These are phyloP conservation scores for Dendrobium chrysotoxum DNA, from an alignment of 106 monocot genomes.

Conservation along the genomic window DNA sequence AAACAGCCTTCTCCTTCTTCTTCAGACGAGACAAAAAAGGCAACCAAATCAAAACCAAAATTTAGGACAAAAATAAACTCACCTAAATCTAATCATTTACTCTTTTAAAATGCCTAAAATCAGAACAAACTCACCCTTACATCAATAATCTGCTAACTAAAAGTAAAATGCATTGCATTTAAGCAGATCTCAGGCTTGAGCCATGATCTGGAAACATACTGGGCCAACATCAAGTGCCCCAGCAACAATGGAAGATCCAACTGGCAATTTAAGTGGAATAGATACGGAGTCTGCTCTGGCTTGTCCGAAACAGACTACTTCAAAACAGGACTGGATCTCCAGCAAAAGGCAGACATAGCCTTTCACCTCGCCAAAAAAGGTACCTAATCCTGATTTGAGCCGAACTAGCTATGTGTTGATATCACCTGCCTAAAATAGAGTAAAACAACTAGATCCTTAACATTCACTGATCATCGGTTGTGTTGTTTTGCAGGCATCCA, in stretches of 20 bases:
- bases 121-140: too few relatives aligned
- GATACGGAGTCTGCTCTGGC: slow-evolving; percentile 22
- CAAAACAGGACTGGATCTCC: background rate
- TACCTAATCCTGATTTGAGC: background rate
- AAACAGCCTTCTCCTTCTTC: background rate
- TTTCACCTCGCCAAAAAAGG: background rate
- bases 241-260: slow-evolving; percentile 13
- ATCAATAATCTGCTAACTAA: too few relatives aligned
- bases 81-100: too few relatives aligned
- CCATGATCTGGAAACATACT: slow-evolving; percentile 3
- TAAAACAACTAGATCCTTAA: too few relatives aligned
- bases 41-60: too few relatives aligned
- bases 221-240: slow-evolving; percentile 31
- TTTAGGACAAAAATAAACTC: too few relatives aligned
- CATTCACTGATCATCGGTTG: background rate
- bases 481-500: background rate
- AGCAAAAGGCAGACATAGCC: background rate
- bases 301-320: slow-evolving; percentile 12
- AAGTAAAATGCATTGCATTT: background rate
- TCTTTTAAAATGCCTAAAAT: too few relatives aligned
- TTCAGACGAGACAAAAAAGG: too few relatives aligned
- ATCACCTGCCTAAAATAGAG: too few relatives aligned
- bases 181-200: background rate
- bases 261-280: slow-evolving; percentile 24
- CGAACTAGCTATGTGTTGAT: too few relatives aligned